phyloP scores from a whole-genome alignment of 345 rosid species.

The Lepidium sativum region DNA sequence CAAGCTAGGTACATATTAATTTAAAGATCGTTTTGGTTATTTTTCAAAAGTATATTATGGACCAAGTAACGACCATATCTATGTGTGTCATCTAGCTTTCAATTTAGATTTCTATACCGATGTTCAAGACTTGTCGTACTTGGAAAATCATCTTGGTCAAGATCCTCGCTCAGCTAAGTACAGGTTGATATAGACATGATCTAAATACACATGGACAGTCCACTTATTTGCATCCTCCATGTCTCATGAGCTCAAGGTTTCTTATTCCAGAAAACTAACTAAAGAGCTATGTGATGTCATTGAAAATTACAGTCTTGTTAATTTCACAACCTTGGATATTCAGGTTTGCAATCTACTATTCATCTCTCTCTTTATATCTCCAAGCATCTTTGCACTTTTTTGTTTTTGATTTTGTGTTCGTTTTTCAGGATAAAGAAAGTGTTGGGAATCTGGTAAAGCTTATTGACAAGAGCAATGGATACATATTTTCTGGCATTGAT shows the following conservation, averaged over 20 bases:
- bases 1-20: conserved; percentile 48
- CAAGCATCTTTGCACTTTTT: background rate
- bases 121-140: conserved; percentile 79
- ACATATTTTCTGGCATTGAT: conserved; percentile 67
- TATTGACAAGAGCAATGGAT: conserved; percentile 83
- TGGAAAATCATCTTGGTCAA: conserved; percentile 52
- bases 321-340: conserved; percentile 77
- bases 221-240: background rate
- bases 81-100: conserved; percentile 49
- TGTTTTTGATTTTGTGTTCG: background rate
- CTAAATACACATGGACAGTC: background rate
- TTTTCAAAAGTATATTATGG: background rate
- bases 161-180: conserved; percentile 85
- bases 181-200: conserved; percentile 37
- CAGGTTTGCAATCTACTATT: conserved; percentile 40
- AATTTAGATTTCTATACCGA: conserved; percentile 80
- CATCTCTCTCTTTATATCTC: background rate
- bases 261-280: conserved; percentile 65
- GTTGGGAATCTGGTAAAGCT: conserved; percentile 74
- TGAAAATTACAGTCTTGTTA: conserved; percentile 59
- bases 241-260: background rate
- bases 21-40: background rate
- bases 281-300: conserved; percentile 64
- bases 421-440: conserved; percentile 75
- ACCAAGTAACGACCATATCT: conserved; percentile 3